Evolutionary conservation across 257 asterid genomes (phyloP).

Genomic region (Solanum pinnatisectum): DNA sequence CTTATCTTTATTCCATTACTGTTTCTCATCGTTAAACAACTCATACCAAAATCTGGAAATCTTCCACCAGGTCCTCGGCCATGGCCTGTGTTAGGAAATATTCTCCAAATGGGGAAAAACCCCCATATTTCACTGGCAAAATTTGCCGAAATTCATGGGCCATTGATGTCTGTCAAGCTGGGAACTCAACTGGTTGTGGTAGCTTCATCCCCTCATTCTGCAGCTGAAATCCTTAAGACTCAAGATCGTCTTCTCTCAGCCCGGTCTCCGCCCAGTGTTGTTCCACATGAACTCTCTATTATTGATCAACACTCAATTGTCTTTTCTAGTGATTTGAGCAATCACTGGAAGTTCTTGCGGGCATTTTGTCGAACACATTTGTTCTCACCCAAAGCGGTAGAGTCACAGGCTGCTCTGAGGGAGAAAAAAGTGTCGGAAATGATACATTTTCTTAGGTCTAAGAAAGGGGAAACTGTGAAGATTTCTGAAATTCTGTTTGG

Average conservation of each 20-base stretch:
- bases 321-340: slow-evolving; percentile 15
- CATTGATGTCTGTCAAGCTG: slow-evolving; percentile 20
- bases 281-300: background rate
- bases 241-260: slow-evolving; percentile 25
- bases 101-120: background rate
- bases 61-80: slow-evolving; percentile 17
- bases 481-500: slow-evolving; percentile 16
- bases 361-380: slow-evolving; percentile 20
- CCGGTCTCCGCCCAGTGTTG: slow-evolving; percentile 10
- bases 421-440: slow-evolving; percentile 21
- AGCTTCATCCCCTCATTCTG: slow-evolving; percentile 35
- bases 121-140: slow-evolving; percentile 6
- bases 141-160: slow-evolving; percentile 30
- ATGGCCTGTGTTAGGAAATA: slow-evolving; percentile 14
- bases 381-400: slow-evolving; percentile 18
- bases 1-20: too few species aligned
- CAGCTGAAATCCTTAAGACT: slow-evolving; percentile 25
- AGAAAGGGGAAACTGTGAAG: slow-evolving; percentile 8
- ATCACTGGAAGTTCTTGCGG: slow-evolving; percentile 16
- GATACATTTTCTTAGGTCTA: slow-evolving; percentile 19
- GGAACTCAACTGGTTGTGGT: slow-evolving; percentile 24
- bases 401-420: slow-evolving; percentile 6
- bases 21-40: too few species aligned
- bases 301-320: slow-evolving; percentile 9
- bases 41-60: background rate